Base-by-base conservation (phyloP, 495 filamentous ascomycete species). In the Hypoxylon lenormandii region DNA sequence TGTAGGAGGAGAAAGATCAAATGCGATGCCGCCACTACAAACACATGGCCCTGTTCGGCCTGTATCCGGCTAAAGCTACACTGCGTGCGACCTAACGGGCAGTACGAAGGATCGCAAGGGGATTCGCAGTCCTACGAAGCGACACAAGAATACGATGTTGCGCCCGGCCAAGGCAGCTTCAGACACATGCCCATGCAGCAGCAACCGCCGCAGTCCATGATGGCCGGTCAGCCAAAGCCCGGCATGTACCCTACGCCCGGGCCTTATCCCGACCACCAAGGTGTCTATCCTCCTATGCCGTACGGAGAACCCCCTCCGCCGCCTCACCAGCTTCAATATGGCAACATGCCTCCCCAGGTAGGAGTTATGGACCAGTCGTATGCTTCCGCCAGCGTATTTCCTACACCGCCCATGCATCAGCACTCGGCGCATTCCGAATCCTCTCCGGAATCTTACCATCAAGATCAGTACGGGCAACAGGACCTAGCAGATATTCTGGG, bases 21-120 rank as follows among this genome's bases (percentile, higher is more conserved):
- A 75, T 99, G 95, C 77, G 95, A 99, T 83, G 94, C 95, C 58
- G 95, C 94, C 18, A 97, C 95, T 19, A 97, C 94, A 15, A 98
- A 99, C 79, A 91, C 93, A 22, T 99, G 95, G 95, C 95, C 95
- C 10, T 99, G 95, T 76, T 93, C 93, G 58, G 92, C 95, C 37
- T 99, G 95, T 76, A 89, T 91, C 51, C 89, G 95, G 49, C 82
- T 98, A 54, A 97, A 97, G 80, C 83, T 97, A 63, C 90, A 94
- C 65, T 99, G 95, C 75, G 90, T 96, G 36, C 93, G 94, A 50
- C 95, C 95, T 3, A 94, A 92, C 55, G 88, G 96, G 48, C 92
- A 95, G 74, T 94, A 98, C 70, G 88, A 90, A 54, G 91, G 92
- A 36, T 89, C 85, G 70, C 75, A 82, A 33, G 74, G 81, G 49